phyloP scores from a whole-genome alignment of 257 asterid species.

The Hygrophila difformis region DNA sequence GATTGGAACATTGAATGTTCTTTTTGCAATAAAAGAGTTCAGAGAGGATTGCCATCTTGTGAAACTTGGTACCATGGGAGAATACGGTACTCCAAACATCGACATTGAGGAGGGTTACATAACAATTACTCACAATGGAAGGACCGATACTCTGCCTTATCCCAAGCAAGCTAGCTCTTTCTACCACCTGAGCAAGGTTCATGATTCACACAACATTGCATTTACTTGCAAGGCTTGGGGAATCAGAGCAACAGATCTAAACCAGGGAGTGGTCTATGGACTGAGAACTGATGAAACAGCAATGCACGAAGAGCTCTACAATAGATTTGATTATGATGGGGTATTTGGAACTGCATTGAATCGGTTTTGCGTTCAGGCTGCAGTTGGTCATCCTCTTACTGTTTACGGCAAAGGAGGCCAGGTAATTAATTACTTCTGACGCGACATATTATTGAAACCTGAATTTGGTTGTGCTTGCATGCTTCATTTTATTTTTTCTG shows the following conservation, averaged over 20 bases:
- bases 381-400: conserved; percentile 90
- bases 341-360: conserved; percentile 94
- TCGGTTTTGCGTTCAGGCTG: conserved; percentile 95
- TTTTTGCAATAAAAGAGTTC: conserved; percentile 84
- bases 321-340: conserved; percentile 82
- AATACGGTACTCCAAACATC: conserved; percentile 92
- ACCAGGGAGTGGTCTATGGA: conserved; percentile 96
- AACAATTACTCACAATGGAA: conserved; percentile 80
- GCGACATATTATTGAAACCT: background rate
- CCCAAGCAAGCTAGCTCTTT: conserved; percentile 96
- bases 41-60: conserved; percentile 90
- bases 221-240: conserved; percentile 98
- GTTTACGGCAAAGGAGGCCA: conserved; percentile 98
- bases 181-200: conserved; percentile 92
- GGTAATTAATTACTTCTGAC: conserved; percentile 30
- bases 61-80: conserved; percentile 99
- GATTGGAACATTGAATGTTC: conserved; percentile 81
- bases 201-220: conserved; percentile 87
- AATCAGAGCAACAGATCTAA: conserved; percentile 82
- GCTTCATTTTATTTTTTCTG: background rate
- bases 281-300: conserved; percentile 78
- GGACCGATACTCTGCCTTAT: conserved; percentile 88
- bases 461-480: background rate
- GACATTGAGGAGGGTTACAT: conserved; percentile 95
- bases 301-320: conserved; percentile 78